These are phyloP conservation scores for Aphelidium insulamus DNA, from an alignment of 371 early-diverging fungal species.

Conservation along the genomic window DNA sequence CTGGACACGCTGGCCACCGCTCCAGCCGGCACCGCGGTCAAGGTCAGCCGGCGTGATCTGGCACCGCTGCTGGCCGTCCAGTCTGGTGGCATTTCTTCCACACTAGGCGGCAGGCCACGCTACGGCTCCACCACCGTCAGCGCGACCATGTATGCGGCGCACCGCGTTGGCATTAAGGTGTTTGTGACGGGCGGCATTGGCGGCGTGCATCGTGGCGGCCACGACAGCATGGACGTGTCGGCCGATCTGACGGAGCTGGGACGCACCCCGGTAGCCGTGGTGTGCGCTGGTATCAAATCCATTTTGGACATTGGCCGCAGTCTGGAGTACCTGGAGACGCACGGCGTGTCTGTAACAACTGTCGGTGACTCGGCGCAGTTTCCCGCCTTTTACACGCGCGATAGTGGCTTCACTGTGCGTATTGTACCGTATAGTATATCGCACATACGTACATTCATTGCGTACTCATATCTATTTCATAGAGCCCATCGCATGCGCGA, in stretches of 20 bases:
- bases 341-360: constrained; percentile 74
- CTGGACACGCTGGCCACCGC: constrained; percentile 34
- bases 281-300: constrained; percentile 82
- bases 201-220: constrained; percentile 77
- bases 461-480: neutral
- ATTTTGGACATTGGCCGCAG: constrained; percentile 77
- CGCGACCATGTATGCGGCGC: constrained; percentile 64
- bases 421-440: neutral
- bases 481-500: constrained; percentile 35
- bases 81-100: no score
- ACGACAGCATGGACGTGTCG: constrained; percentile 57
- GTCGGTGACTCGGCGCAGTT: constrained; percentile 36
- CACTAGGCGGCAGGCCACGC: no score
- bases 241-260: constrained; percentile 86
- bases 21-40: constrained; percentile 30
- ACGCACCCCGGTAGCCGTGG: constrained; percentile 68
- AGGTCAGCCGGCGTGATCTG: constrained; percentile 67
- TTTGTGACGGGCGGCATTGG: constrained; percentile 95
- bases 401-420: constrained; percentile 36
- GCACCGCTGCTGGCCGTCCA: constrained; percentile 42
- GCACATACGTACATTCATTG: neutral
- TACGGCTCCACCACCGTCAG: constrained; percentile 80
- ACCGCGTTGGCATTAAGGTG: constrained; percentile 54
- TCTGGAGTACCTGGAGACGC: constrained; percentile 75
- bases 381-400: constrained; percentile 72